These are phyloP conservation scores for Cladobotryum protrusum DNA, from an alignment of 2,329 filamentous ascomycete species.

Conservation along the genomic window DNA sequence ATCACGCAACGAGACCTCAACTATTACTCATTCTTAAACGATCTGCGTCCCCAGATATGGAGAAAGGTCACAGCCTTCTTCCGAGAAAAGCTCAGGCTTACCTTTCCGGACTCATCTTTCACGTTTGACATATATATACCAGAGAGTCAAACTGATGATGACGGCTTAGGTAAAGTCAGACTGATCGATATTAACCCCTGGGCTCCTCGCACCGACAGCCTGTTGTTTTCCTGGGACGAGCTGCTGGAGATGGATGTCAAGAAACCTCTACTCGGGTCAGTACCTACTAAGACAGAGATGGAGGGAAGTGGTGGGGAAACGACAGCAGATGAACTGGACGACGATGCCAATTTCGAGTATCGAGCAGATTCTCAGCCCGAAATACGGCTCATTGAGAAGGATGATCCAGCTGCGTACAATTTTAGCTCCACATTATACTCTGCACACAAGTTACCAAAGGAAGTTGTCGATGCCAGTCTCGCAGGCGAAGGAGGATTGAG, in stretches of 20 bases:
- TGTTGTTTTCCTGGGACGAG: slow-evolving; percentile 88
- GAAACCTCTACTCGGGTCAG: slow-evolving; percentile 46
- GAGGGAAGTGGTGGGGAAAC: slow-evolving; percentile 32
- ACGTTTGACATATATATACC: slow-evolving; percentile 92
- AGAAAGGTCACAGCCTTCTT: slow-evolving; percentile 73
- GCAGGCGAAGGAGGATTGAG: slow-evolving; percentile 69
- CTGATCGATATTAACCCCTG: slow-evolving; percentile 95
- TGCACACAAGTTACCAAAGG: slow-evolving; percentile 89
- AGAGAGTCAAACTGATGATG: slow-evolving; percentile 47
- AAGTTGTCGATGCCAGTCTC: slow-evolving; percentile 70
- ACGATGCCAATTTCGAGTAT: slow-evolving; percentile 38
- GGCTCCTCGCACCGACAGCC: slow-evolving; percentile 79
- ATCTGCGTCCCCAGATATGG: slow-evolving; percentile 58
- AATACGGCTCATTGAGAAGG: slow-evolving; percentile 72
- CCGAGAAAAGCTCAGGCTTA: slow-evolving; percentile 61
- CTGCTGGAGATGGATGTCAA: slow-evolving; percentile 66
- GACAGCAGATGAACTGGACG: slow-evolving; percentile 33
- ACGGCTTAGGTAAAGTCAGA: slow-evolving; percentile 67
- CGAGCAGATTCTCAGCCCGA: slow-evolving; percentile 63
- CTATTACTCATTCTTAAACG: slow-evolving; percentile 73
- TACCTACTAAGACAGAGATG: slow-evolving; percentile 22
- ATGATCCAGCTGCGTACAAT: slow-evolving; percentile 83
- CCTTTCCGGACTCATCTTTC: slow-evolving; percentile 79
- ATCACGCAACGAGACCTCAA: slow-evolving; percentile 88
- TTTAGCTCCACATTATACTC: slow-evolving; percentile 85